Conservation (phyloP, 2,329 filamentous ascomycete species). For the Aureobasidium sp. region DNA sequence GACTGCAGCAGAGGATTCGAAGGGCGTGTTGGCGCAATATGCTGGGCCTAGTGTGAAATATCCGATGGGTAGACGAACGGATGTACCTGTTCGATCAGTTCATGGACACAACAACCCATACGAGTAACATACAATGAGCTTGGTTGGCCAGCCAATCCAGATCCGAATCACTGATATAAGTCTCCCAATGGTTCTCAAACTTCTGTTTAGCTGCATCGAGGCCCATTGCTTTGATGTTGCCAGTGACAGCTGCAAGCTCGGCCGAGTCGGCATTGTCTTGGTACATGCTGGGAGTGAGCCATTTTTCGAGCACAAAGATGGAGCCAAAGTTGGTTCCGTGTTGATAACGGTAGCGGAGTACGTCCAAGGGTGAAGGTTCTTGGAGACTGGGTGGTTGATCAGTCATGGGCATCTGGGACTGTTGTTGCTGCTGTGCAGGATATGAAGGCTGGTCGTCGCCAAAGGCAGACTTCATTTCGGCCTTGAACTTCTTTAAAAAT, state of each 20-base stretch:
- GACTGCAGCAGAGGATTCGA: conserved; percentile 39
- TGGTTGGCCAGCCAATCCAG: conserved; percentile 44
- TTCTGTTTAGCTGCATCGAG: conserved; percentile 39
- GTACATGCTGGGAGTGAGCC: conserved; percentile 46
- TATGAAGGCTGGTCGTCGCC: conserved; percentile 9
- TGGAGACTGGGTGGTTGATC: conserved; percentile 26
- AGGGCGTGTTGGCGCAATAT: conserved; percentile 44
- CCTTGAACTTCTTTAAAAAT: conserved; percentile 30
- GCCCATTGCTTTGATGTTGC: conserved; percentile 39
- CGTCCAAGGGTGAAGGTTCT: conserved; percentile 30
- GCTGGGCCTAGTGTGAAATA: conserved; percentile 47
- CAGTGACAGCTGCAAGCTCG: conserved; percentile 45
- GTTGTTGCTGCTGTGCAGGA: conserved; percentile 14
- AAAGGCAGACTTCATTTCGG: conserved; percentile 3
- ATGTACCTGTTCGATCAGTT: conserved; percentile 31
- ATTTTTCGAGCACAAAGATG: conserved; percentile 52
- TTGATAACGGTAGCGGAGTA: conserved; percentile 50
- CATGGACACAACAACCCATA: no score
- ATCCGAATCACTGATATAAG: conserved; percentile 42
- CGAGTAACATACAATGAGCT: conserved; percentile 35
- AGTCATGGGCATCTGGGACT: conserved; percentile 18
- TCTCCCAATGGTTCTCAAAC: conserved; percentile 47
- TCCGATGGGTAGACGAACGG: conserved; percentile 51
- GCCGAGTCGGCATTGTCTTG: conserved; percentile 35
- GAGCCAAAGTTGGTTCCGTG: conserved; percentile 51